Conservation (phyloP, 1,284 basidiomycete species). For the Flammula alnicola region DNA sequence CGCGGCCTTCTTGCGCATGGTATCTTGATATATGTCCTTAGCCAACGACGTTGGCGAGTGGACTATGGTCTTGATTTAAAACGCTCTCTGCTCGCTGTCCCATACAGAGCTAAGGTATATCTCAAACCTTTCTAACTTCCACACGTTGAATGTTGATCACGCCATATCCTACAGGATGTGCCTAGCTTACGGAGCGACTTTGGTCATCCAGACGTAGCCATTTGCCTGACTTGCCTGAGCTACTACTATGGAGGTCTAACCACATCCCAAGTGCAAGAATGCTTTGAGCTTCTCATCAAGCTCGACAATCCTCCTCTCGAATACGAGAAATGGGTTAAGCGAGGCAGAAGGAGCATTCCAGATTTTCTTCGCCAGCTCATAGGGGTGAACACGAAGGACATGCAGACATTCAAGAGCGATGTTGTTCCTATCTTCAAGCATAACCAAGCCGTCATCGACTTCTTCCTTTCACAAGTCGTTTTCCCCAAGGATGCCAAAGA, state of each 20-base stretch:
- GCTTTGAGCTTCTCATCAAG: conserved; percentile 46
- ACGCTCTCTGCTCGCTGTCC: conserved; percentile 55
- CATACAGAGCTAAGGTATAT: conserved; percentile 48
- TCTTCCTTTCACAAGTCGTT: conserved; percentile 51
- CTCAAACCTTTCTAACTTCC: not conserved
- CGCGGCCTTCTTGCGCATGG: conserved; percentile 50
- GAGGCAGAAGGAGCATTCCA: conserved; percentile 30
- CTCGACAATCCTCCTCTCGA: conserved; percentile 48
- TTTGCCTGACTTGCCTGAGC: conserved; percentile 52
- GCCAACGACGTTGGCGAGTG: conserved; percentile 52
- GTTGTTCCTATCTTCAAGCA: conserved; percentile 41
- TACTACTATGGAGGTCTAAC: conserved; percentile 58
- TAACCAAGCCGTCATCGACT: conserved; percentile 50
- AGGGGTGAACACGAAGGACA: conserved; percentile 42
- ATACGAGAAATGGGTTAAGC: conserved; percentile 47
- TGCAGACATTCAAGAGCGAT: conserved; percentile 9
- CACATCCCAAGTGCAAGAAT: conserved; percentile 40
- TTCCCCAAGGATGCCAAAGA: conserved; percentile 55
- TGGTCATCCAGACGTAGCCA: conserved; percentile 56
- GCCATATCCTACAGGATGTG: conserved; percentile 40
- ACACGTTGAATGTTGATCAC: not conserved
- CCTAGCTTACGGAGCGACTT: conserved; percentile 56
- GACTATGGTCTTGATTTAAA: conserved; percentile 52
- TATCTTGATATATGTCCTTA: conserved; percentile 45
- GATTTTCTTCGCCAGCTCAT: conserved; percentile 33